These are phyloP conservation scores for Pichia scutulata DNA, from an alignment of 805 yeast species.

Conservation along the genomic window DNA sequence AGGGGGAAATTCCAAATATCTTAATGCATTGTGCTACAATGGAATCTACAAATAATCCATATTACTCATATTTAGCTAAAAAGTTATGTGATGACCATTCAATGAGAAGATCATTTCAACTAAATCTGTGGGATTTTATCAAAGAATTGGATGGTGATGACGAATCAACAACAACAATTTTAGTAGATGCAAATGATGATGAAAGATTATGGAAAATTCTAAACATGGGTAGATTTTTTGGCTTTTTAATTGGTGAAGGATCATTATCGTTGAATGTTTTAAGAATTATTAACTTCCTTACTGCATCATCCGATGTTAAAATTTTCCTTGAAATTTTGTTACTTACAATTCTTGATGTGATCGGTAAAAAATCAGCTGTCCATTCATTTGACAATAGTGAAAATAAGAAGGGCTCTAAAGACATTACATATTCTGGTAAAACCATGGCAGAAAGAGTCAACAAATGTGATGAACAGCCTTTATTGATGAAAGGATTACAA, in stretches of 20 bases:
- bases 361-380: constrained; percentile 56
- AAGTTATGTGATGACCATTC: constrained; percentile 71
- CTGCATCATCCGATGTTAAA: constrained; percentile 50
- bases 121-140: constrained; percentile 79
- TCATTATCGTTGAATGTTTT: constrained; percentile 66
- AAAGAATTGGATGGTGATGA: constrained; percentile 55
- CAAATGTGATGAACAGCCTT: constrained; percentile 50
- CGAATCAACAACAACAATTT: constrained; percentile 19
- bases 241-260: constrained; percentile 65
- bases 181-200: constrained; percentile 47
- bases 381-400: constrained; percentile 31
- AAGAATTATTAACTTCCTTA: constrained; percentile 64
- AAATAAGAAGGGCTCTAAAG: constrained; percentile 21
- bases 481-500: constrained; percentile 59
- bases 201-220: constrained; percentile 49
- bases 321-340: constrained; percentile 69
- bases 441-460: constrained; percentile 30
- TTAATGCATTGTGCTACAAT: constrained; percentile 77
- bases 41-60: constrained; percentile 84
- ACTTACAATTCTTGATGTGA: constrained; percentile 54
- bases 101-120: constrained; percentile 78
- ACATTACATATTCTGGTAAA: constrained; percentile 29
- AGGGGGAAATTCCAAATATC: constrained; percentile 80
- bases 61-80: constrained; percentile 71
- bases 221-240: constrained; percentile 77